Base-by-base conservation (phyloP, 345 rosid genomes). In the Streptanthus diversifolius region DNA sequence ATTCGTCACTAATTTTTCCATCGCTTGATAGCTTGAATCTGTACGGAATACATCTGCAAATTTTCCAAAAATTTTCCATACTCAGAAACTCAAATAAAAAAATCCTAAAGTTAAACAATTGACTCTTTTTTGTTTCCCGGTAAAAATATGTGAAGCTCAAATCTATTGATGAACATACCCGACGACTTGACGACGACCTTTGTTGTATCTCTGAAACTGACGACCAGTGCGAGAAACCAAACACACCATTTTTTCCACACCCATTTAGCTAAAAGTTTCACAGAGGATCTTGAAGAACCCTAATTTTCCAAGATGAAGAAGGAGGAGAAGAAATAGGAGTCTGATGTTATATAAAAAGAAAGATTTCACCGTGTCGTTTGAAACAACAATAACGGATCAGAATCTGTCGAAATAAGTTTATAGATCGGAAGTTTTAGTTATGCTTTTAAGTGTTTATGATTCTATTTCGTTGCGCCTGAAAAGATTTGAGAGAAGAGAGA, bases 171-270 rank as follows among this genome's bases (percentile, higher is more conserved):
- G 65, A 68, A 62, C 70, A 70, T 76, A 89, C 98, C 96, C 97
- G 10, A 91, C 97, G 57, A 91, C 97, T 84, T 83, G 96, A 45
- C 97, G 96, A 66, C 98, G 88, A 36, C 93, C 96, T 78, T 76
- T 76, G 71, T 88, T 85, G 68, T 92, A 86, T 69, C 96, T 80
- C 81, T 92, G 98, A 68, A 80, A 68, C 63, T 86, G 82, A 63
- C 98, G 89, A 62, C 95, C 96, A 0, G 90, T 72, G 3, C 98
- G 85, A 74, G 98, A 79, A 49, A 82, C 87, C 83, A 86, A 60
- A 70, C 95, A 91, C 65, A 77, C 80, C 87, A 83, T 87, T 70
- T 70, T 70, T 5, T 70, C 71, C 55, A 29, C 66, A 35, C 41
- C 79, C 74, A 75, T 68, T 61, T 58, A 13, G 52, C 57, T 55